phyloP scores from a whole-genome alignment of 805 yeast species.

The Starmerella sirachaensis region DNA sequence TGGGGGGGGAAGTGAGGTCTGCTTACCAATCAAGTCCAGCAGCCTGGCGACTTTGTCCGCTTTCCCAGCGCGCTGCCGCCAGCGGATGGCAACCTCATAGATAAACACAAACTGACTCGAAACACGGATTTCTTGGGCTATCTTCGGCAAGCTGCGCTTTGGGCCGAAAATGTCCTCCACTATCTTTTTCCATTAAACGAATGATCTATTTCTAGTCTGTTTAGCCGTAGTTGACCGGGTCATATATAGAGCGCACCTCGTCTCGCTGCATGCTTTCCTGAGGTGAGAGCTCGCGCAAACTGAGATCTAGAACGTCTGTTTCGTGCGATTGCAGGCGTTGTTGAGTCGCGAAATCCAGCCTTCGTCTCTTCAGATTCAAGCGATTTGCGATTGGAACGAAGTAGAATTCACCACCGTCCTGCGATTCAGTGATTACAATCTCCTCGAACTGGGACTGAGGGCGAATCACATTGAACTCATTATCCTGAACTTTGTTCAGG shows the following conservation, averaged over 20 bases:
- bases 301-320: slow-evolving; percentile 48
- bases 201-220: too few relatives aligned
- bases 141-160: too few relatives aligned
- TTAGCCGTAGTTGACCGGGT: slow-evolving; percentile 56
- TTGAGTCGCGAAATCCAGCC: slow-evolving; percentile 45
- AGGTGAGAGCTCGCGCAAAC: slow-evolving; percentile 60
- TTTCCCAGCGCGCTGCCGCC: too few relatives aligned
- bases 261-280: slow-evolving; percentile 60
- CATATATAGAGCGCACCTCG: slow-evolving; percentile 52
- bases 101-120: too few relatives aligned
- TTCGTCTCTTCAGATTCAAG: slow-evolving; percentile 71
- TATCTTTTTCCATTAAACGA: too few relatives aligned
- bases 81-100: too few relatives aligned
- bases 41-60: too few relatives aligned
- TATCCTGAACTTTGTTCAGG: slow-evolving; percentile 62
- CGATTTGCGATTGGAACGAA: slow-evolving; percentile 71
- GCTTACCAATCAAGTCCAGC: too few relatives aligned
- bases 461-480: slow-evolving; percentile 40
- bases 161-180: too few relatives aligned
- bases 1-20: too few relatives aligned
- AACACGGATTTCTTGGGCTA: too few relatives aligned
- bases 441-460: slow-evolving; percentile 43
- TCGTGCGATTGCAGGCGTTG: slow-evolving; percentile 46
- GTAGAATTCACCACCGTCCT: slow-evolving; percentile 44
- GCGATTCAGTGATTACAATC: slow-evolving; percentile 49